Base-by-base conservation (phyloP, 2,329 filamentous ascomycete species). In the Cordyceps pruinosa region DNA sequence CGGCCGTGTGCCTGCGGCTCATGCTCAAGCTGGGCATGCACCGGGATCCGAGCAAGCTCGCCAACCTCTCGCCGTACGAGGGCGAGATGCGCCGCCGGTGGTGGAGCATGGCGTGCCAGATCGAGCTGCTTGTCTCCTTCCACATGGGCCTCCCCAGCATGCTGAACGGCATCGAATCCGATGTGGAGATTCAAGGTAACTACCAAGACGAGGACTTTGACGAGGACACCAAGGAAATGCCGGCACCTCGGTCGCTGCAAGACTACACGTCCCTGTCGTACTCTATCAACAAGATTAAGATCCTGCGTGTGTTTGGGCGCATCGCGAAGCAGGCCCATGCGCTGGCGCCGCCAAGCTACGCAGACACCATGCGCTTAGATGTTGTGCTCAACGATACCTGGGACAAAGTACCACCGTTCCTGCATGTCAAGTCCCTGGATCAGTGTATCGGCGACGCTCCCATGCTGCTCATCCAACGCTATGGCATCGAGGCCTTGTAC, bases 101-200 rank as follows among this genome's bases (percentile, higher is more conserved):
- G 62, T 83, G 80, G 81, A 76, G 78, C 61, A 72, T 82, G 60
- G 74, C 76, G 3, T 68, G 74, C 26, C 82, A 86, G 64, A 75
- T 87, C 47, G 86, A 89, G 64, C 69, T 85, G 3, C 69, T 88
- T 4, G 82, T 85, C 26, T 81, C 83, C 2, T 87, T 87, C 64
- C 85, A 88, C 64, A 77, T 87, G 59, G 86, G 86, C 2, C 72
- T 89, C 55, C 86, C 86, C 2, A 79, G 79, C 64, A 85, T 88
- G 81, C 75, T 87, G 45, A 77, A 83, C 57, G 75, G 78, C 25
- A 79, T 85, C 35, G 84, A 87, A 59, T 81, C 78, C 47, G 86
- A 89, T 64, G 86, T 83, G 0, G 71, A 75, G 1, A 68, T 83
- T 21, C 85, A 85, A 17, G 74, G 76, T 32, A 88, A 88, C 66